Evolutionary conservation across 2,329 filamentous ascomycete species (phyloP), one percentile per base, ranked within the genome.

Genomic region (Macrophomina tecta): DNA sequence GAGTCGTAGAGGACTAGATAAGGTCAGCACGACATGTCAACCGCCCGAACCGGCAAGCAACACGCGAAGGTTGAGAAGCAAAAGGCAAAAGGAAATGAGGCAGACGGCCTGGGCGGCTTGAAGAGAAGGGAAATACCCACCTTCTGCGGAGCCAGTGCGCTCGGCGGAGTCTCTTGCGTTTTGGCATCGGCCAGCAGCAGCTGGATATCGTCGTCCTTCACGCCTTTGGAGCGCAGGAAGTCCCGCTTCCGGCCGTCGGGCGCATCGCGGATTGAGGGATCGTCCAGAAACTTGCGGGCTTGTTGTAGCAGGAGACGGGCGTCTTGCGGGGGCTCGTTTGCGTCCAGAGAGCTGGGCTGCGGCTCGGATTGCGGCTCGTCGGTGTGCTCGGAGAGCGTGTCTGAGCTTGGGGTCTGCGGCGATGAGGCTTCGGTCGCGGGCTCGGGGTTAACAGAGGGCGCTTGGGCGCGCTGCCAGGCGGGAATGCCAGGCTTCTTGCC

Each of bases 181-280:
- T 69, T 49, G 30, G 62, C 68, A 5, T 64, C 53, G 77, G 82
- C 69, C 46, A 97, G 79, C 7, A 97, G 82, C 60, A 82, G 81
- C 70, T 91, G 82, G 68, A 97, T 92, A 69, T 94, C 88, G 38
- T 85, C 82, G 4, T 85, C 81, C 3, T 80, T 81, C 7, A 97
- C 81, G 3, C 92, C 92, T 77, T 97, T 97, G 61, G 87, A 87
- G 73, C 89, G 85, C 1, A 97, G 81, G 72, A 97, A 97, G 7
- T 86, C 85, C 23, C 86, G 82, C 81, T 97, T 97, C 78, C 88
- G 89, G 66, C 92, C 90, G 52, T 84, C 83, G 0, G 90, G 83
- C 40, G 90, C 88, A 77, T 90, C 82, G 67, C 86, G 87, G 67
- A 97, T 91, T 23, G 85, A 83, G 7, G 91, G 88, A 68, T 96